These are phyloP conservation scores for Phragmites australis DNA, from an alignment of 176 grass and related monocot species.

Conservation along the genomic window DNA sequence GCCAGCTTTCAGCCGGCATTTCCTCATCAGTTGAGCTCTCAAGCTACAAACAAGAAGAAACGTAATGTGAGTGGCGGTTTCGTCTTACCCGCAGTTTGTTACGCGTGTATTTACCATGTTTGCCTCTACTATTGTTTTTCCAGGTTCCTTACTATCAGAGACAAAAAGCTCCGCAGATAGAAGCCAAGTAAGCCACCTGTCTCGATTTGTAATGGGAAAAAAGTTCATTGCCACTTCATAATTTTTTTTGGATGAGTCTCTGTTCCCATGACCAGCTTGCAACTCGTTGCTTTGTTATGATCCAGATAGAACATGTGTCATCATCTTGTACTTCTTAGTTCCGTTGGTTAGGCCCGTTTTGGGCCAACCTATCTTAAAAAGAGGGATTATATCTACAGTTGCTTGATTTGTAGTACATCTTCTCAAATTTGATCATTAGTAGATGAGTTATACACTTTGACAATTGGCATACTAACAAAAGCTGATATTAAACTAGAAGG, in stretches of 20 bases:
- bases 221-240: not conserved
- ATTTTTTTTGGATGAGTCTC: not conserved
- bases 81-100: not conserved
- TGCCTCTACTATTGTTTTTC: constrained; percentile 13
- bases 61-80: constrained; percentile 42
- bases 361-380: not conserved
- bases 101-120: not conserved
- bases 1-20: constrained; percentile 17
- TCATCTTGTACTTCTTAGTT: not conserved
- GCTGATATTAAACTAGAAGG: constrained; percentile 44
- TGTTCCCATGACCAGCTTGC: not conserved
- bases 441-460: constrained; percentile 16
- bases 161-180: constrained; percentile 47
- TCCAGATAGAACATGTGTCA: no score
- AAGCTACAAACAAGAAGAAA: constrained; percentile 29
- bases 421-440: constrained; percentile 9
- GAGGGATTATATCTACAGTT: constrained; percentile 1
- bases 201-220: not conserved
- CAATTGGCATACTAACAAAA: constrained; percentile 15
- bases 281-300: not conserved
- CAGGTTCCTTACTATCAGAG: constrained; percentile 74
- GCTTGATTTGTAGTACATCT: not conserved
- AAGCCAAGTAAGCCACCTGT: constrained; percentile 55
- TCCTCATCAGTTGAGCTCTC: not conserved
- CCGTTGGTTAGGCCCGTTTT: not conserved